Evolutionary conservation across 495 filamentous ascomycete genomes (phyloP), one percentile per base, ranked within the genome.

Genomic region (Ramalina intermedia): DNA sequence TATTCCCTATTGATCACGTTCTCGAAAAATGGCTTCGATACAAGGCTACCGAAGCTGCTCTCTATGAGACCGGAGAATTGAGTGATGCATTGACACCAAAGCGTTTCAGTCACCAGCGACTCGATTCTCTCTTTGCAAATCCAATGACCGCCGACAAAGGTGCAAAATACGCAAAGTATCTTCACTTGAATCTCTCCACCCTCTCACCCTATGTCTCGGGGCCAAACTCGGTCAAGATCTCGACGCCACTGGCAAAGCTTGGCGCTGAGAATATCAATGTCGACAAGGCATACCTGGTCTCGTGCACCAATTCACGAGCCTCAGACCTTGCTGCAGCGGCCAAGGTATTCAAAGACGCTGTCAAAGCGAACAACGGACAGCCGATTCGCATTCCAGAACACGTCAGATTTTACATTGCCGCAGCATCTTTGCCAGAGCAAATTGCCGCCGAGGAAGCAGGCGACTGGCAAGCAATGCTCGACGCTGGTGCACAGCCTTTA

Each of bases 381-480:
- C 65, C 68, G 13, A 73, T 84, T n/a, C 87, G 83, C 65, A 78
- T 98, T 45, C 80, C 87, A 0, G 64, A 76, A 0, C 77, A 82
- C 43, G 88, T 96, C 7, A 72, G 89, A 37, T 82, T 98, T 61
- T 95, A 96, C 65, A 85, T 96, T 49, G 84, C 90, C 0, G 87
- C 91, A 1, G 91, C 91, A 0, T 94, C 88, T 0, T 56, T 79
- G 0, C 70, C 80, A 0, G 90, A 96, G 62, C 90, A 95, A 63
- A 59, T 75, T 29, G 71, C 72, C 6, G 85, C 91, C 2, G 87
- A 94, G 65, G 81, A 78, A 21, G 69, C 74, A 2, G 90, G 90
- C 16, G 86, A 94, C 63, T 96, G 89, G 90, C 85, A 94, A 63
- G 68, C 73, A 8, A 66, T 96, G 20, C 62, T 95, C 4, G 80